A percentile compares a stretch with the other conserved stretches of the same genome.
Evolutionary conservation across 495 filamentous ascomycete species (phyloP).

Genomic region (Tuber magnatum): DNA sequence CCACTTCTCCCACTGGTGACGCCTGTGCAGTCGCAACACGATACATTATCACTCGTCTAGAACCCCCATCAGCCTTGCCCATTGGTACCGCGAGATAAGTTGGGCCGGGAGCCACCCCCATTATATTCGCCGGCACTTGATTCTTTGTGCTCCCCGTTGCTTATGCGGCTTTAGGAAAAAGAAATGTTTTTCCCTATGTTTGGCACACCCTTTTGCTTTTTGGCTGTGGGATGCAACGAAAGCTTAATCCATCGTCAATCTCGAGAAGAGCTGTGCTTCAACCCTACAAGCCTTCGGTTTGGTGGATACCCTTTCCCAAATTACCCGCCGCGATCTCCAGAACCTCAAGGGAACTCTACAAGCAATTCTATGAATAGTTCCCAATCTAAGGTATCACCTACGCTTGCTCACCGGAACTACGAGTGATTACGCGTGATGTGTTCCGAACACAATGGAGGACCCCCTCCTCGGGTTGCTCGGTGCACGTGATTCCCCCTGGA

Average conservation of each 20-base stretch:
- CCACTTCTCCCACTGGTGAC: neutral
- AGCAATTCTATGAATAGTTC: neutral
- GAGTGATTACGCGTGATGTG: neutral
- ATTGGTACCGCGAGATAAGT: neutral
- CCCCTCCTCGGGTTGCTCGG: neutral
- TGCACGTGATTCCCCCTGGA: neutral
- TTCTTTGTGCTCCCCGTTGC: neutral
- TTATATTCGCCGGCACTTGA: neutral
- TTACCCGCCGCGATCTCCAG: neutral
- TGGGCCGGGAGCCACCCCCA: too few relatives aligned
- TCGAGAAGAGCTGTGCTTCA: neutral
- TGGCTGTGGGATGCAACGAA: neutral
- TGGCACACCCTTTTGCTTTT: neutral
- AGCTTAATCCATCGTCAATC: constrained; percentile 1
- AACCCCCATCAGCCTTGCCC: neutral
- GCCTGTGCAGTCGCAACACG: neutral
- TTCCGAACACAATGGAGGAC: neutral
- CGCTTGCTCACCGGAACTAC: neutral
- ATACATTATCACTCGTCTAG: neutral
- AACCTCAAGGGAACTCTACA: neutral
- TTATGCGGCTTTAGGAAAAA: neutral
- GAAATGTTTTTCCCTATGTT: neutral
- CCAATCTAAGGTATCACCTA: neutral
- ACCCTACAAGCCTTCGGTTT: neutral
- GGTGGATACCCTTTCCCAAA: neutral